phyloP scores from a whole-genome alignment of 768 basidiomycete species.

The Paxillus ammoniavirescens region DNA sequence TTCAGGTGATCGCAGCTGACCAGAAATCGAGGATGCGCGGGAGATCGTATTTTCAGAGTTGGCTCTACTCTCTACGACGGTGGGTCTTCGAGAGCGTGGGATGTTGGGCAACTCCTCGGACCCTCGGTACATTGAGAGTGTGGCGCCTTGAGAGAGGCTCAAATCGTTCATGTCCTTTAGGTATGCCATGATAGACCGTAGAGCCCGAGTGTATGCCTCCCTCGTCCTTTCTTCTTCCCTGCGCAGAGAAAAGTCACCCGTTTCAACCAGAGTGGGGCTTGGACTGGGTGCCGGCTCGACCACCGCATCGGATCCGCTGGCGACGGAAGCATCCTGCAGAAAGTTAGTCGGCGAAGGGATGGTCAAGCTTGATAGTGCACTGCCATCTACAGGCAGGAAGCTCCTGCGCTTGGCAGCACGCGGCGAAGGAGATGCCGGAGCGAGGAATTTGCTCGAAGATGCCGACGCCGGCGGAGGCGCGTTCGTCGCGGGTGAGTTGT shows the following conservation, averaged over 20 bases:
- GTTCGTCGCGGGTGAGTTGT: conserved; percentile 1
- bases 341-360: conserved; percentile 65
- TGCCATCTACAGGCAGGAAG: conserved; percentile 82
- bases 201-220: conserved; percentile 73
- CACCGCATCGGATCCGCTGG: conserved; percentile 34
- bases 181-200: conserved; percentile 94
- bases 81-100: conserved; percentile 63
- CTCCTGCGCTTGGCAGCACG: conserved; percentile 75
- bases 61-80: conserved; percentile 50
- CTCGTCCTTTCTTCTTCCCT: conserved; percentile 71
- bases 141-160: conserved; percentile 57
- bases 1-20: conserved; percentile 65
- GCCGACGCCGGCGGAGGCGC: conserved; percentile 3
- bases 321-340: conserved; percentile 48
- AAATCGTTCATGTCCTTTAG: conserved; percentile 95
- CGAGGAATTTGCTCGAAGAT: conserved; percentile 33
- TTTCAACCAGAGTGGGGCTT: conserved; percentile 50
- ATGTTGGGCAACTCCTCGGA: conserved; percentile 40
- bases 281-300: conserved; percentile 26
- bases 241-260: conserved; percentile 40
- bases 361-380: conserved; percentile 56
- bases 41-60: conserved; percentile 50
- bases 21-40: conserved; percentile 47
- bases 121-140: conserved; percentile 58
- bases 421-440: conserved; percentile 41